Percentiles rank a stretch among this genome's conserved stretches.
Evolutionary conservation across 495 filamentous ascomycete genomes (phyloP).

Genomic region (Terfezia claveryi): DNA sequence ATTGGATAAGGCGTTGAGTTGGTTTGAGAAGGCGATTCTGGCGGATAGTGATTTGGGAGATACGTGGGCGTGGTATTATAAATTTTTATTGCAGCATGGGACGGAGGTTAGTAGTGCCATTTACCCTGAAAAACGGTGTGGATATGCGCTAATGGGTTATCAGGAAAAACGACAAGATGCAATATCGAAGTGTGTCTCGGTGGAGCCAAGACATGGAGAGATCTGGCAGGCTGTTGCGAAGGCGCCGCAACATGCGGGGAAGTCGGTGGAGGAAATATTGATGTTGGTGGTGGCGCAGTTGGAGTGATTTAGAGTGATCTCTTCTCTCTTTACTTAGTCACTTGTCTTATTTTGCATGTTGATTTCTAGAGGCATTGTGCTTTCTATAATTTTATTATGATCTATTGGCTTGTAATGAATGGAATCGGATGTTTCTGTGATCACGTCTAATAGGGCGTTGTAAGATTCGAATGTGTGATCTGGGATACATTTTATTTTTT

Average conservation of each 20-base stretch:
- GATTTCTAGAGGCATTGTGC: too few species aligned
- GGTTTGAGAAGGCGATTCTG: conserved; percentile 89
- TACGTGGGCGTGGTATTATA: conserved; percentile 96
- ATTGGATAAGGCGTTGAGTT: conserved; percentile 75
- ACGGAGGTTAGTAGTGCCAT: conserved; percentile 27
- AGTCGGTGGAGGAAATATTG: conserved; percentile 57
- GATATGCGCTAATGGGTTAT: conserved; percentile 5
- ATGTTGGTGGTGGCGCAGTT: conserved; percentile 44
- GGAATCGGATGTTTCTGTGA: too few species aligned
- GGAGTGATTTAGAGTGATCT: conserved; percentile 18
- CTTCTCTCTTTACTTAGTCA: too few species aligned
- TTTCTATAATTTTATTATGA: too few species aligned
- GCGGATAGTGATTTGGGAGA: conserved; percentile 72
- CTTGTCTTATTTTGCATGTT: too few species aligned
- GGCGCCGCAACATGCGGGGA: conserved; percentile 55
- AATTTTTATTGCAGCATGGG: conserved; percentile 76
- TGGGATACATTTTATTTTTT: too few species aligned
- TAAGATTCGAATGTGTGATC: too few species aligned
- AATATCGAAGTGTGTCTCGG: conserved; percentile 46
- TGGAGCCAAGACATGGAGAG: conserved; percentile 81
- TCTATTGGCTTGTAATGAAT: too few species aligned
- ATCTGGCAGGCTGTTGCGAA: conserved; percentile 73
- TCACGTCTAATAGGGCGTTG: too few species aligned
- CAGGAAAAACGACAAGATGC: conserved; percentile 65
- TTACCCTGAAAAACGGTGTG: conserved; percentile 4